Evolutionary conservation across 2,329 filamentous ascomycete genomes (phyloP).

Genomic region (Aspergillus viridinutans): DNA sequence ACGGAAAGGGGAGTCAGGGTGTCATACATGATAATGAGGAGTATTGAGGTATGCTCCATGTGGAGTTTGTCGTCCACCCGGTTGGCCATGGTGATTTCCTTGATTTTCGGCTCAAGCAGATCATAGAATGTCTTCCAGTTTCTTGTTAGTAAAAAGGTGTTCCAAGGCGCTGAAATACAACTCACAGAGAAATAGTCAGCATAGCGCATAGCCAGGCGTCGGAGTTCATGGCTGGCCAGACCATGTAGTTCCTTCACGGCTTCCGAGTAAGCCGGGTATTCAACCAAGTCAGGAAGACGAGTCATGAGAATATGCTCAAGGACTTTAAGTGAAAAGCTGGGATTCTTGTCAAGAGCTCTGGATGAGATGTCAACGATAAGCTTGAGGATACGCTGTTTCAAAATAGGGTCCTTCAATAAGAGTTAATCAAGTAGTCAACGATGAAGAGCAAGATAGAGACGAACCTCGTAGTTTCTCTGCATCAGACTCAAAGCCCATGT

Average conservation of each 20-base stretch:
- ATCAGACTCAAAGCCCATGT: slow-evolving; percentile 40
- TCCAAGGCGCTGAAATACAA: background rate
- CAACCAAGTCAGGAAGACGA: slow-evolving; percentile 67
- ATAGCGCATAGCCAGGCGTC: slow-evolving; percentile 84
- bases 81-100: slow-evolving; percentile 68
- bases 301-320: slow-evolving; percentile 87
- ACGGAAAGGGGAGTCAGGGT: background rate
- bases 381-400: slow-evolving; percentile 76
- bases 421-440: background rate
- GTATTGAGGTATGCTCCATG: slow-evolving; percentile 80
- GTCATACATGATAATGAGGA: slow-evolving; percentile 80
- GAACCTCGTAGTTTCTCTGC: slow-evolving; percentile 38
- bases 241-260: slow-evolving; percentile 84
- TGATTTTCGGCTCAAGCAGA: slow-evolving; percentile 76
- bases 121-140: slow-evolving; percentile 69
- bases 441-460: background rate
- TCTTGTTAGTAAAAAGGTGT: slow-evolving; percentile 16
- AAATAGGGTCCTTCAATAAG: slow-evolving; percentile 64
- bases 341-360: slow-evolving; percentile 70
- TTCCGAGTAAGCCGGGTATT: slow-evolving; percentile 73
- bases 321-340: slow-evolving; percentile 79
- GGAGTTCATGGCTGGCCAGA: slow-evolving; percentile 80
- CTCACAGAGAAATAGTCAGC: slow-evolving; percentile 78
- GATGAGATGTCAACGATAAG: slow-evolving; percentile 81
- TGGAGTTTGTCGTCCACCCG: slow-evolving; percentile 75